These are phyloP conservation scores for Alternaria dauci DNA, from an alignment of 2,329 filamentous ascomycete species.

Conservation along the genomic window DNA sequence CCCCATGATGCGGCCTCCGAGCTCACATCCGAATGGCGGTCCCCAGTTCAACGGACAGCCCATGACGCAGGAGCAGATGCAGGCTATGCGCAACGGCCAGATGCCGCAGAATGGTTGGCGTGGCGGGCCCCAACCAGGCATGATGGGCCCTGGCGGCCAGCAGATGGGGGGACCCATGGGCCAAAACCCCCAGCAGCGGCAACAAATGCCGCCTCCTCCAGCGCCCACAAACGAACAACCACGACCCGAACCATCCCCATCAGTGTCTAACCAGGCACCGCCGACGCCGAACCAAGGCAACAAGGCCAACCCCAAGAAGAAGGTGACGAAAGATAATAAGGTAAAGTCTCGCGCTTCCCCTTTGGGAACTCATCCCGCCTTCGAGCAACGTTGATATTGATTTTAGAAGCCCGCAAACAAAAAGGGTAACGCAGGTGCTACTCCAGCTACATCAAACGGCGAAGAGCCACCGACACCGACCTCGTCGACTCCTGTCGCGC, in stretches of 20 bases:
- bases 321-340: slow-evolving; percentile 74
- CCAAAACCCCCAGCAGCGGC: slow-evolving; percentile 75
- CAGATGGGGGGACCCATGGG: slow-evolving; percentile 61
- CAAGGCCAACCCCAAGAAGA: slow-evolving; percentile 81
- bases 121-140: slow-evolving; percentile 53
- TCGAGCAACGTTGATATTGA: slow-evolving; percentile 48
- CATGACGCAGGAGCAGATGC: slow-evolving; percentile 67
- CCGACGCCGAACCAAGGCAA: slow-evolving; percentile 78
- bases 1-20: slow-evolving; percentile 64
- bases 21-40: slow-evolving; percentile 57
- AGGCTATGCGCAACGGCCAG: slow-evolving; percentile 50
- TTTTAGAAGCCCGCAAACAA: slow-evolving; percentile 52
- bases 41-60: slow-evolving; percentile 66
- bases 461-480: slow-evolving; percentile 60
- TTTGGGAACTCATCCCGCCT: neutral
- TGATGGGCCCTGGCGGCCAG: slow-evolving; percentile 65
- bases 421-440: slow-evolving; percentile 51
- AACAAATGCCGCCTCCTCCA: slow-evolving; percentile 62
- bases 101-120: slow-evolving; percentile 51
- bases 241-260: slow-evolving; percentile 58
- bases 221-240: slow-evolving; percentile 53
- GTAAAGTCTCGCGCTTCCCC: slow-evolving; percentile 58
- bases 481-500: slow-evolving; percentile 58
- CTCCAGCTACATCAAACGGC: slow-evolving; percentile 53
- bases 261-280: slow-evolving; percentile 63